phyloP scores from a whole-genome alignment of 1,284 basidiomycete genomes.

The Ustilago cynodontis region DNA sequence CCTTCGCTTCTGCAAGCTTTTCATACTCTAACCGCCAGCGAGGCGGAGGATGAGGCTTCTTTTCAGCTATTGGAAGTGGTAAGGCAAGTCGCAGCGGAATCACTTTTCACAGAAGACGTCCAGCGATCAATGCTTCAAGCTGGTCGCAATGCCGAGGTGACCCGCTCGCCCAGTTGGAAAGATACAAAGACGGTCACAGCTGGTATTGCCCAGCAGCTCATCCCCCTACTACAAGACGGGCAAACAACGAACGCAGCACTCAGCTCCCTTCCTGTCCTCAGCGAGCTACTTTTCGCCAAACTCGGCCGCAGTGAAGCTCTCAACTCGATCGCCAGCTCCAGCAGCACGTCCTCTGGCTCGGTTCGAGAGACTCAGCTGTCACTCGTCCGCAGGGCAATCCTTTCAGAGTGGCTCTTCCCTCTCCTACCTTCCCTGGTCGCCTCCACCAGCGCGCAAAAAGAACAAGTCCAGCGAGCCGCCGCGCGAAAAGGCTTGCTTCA shows the following conservation, averaged over 20 bases:
- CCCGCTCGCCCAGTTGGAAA: constrained; percentile 14
- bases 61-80: constrained; percentile 17
- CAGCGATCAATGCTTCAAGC: constrained; percentile 36
- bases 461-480: constrained; percentile 12
- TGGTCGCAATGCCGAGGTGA: constrained; percentile 20
- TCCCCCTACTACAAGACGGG: constrained; percentile 15
- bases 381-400: constrained; percentile 46
- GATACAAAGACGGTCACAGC: constrained; percentile 8
- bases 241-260: constrained; percentile 9
- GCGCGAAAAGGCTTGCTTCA: constrained; percentile 32
- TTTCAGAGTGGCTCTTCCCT: constrained; percentile 36
- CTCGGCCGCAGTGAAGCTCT: constrained; percentile 33
- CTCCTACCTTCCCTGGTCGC: constrained; percentile 29
- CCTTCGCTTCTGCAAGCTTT: constrained; percentile 29
- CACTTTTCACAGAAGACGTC: constrained; percentile 50
- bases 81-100: constrained; percentile 32
- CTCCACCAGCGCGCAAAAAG: neutral
- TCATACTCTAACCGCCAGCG: neutral
- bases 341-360: constrained; percentile 20
- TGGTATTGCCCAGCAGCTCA: constrained; percentile 17
- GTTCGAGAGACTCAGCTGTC: constrained; percentile 35
- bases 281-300: constrained; percentile 24
- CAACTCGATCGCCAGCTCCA: constrained; percentile 31
- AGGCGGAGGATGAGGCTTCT: neutral
- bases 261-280: constrained; percentile 19